Evolutionary conservation across 2,329 filamentous ascomycete species (phyloP).

Genomic region (Fusarium metavorans): DNA sequence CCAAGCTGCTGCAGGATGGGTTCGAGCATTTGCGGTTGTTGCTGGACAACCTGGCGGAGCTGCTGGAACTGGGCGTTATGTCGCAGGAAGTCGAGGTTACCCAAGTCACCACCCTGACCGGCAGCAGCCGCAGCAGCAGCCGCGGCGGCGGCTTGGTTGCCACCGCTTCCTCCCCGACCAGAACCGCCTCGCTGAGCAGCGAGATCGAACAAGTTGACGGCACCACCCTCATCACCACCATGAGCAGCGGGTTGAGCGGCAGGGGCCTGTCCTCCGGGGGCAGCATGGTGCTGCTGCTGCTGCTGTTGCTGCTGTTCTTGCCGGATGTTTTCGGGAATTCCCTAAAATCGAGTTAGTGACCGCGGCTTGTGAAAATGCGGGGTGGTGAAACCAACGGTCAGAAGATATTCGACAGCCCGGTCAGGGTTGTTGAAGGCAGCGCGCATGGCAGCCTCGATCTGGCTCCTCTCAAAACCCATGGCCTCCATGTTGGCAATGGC

Average conservation of each 20-base stretch:
- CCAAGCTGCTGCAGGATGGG: slow-evolving; percentile 97
- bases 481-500: slow-evolving; percentile 94
- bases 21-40: slow-evolving; percentile 98
- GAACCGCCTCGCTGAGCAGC: slow-evolving; percentile 79
- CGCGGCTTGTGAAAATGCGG: not conserved
- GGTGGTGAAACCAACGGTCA: slow-evolving; percentile 72
- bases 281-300: slow-evolving; percentile 64
- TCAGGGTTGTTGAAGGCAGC: slow-evolving; percentile 98
- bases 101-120: slow-evolving; percentile 68
- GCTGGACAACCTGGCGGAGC: slow-evolving; percentile 94
- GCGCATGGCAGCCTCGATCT: slow-evolving; percentile 94
- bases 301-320: slow-evolving; percentile 74
- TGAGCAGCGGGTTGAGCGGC: slow-evolving; percentile 53
- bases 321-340: slow-evolving; percentile 87
- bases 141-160: slow-evolving; percentile 55
- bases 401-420: slow-evolving; percentile 94
- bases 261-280: slow-evolving; percentile 52
- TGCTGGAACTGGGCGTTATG: slow-evolving; percentile 99
- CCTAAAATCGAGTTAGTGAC: slow-evolving; percentile 62
- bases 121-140: slow-evolving; percentile 62
- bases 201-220: slow-evolving; percentile 91
- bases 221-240: slow-evolving; percentile 67
- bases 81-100: slow-evolving; percentile 91
- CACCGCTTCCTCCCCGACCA: slow-evolving; percentile 57
- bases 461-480: slow-evolving; percentile 91